phyloP scores from a whole-genome alignment of 257 asterid species.

The Solanum dulcamara region DNA sequence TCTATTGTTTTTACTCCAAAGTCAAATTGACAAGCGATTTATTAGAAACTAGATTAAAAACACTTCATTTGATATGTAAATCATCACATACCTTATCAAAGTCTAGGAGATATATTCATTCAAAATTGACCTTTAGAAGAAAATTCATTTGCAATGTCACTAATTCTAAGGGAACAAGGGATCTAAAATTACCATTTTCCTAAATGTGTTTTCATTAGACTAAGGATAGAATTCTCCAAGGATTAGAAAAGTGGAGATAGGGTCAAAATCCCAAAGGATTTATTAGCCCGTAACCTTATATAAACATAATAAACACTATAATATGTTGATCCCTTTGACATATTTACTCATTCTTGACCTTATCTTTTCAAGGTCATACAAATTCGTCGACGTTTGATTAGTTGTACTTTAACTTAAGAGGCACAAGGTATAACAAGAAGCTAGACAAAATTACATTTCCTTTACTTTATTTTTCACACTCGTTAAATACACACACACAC shows the following conservation, averaged over 20 bases:
- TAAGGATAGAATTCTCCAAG: too few relatives aligned
- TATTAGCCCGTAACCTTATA: neutral
- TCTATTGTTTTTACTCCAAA: too few relatives aligned
- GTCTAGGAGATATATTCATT: neutral
- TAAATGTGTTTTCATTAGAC: too few relatives aligned
- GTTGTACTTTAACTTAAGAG: too few relatives aligned
- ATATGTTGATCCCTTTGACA: neutral
- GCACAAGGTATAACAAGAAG: neutral
- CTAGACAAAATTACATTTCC: neutral
- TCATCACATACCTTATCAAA: neutral
- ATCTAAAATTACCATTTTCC: too few relatives aligned
- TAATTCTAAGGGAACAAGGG: too few relatives aligned
- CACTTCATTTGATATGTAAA: neutral
- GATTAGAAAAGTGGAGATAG: too few relatives aligned
- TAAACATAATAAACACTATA: neutral
- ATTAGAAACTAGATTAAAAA: neutral
- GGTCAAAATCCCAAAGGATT: too few relatives aligned
- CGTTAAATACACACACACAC: neutral
- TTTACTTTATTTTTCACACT: neutral
- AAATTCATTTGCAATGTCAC: too few relatives aligned
- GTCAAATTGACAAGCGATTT: neutral
- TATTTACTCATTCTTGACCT: neutral
- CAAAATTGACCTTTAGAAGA: too few relatives aligned
- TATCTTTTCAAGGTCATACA: neutral
- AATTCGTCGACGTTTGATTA: neutral